These are phyloP conservation scores for Naganishia vaughanmartiniae DNA, from an alignment of 768 basidiomycete species.

Conservation along the genomic window DNA sequence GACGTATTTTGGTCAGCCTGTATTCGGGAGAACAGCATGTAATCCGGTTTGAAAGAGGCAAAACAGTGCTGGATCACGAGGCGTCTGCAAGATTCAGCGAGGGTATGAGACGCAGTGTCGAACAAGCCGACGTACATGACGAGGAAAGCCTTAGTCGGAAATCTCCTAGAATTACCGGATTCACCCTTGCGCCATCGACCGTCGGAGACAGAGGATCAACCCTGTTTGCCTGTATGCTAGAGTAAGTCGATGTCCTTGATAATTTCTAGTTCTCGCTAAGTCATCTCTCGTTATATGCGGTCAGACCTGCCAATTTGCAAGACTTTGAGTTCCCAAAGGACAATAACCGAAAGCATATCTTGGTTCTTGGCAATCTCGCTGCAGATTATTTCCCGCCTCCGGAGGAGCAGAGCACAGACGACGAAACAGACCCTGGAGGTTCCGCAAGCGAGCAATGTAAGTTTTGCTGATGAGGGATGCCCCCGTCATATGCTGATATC, in stretches of 20 bases:
- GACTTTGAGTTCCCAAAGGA: conserved; percentile 22
- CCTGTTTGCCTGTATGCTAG: conserved; percentile 14
- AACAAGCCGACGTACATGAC: not conserved
- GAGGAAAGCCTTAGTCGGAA: conserved; percentile 1
- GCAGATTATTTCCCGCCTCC: not conserved
- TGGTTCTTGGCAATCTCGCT: conserved; percentile 19
- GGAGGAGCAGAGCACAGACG: not conserved
- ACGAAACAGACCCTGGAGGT: not conserved
- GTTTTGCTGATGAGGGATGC: not conserved
- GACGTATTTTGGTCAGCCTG: conserved; percentile 13
- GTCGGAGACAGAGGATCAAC: conserved; percentile 5
- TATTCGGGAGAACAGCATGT: conserved; percentile 23
- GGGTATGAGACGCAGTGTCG: not conserved
- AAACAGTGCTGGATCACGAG: not conserved
- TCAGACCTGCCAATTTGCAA: conserved; percentile 7
- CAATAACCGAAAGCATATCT: conserved; percentile 11
- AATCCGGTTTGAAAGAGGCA: not conserved
- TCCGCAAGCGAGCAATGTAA: not conserved
- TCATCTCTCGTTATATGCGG: not conserved
- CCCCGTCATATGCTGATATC: not conserved
- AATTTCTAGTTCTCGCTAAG: not conserved
- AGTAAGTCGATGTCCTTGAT: not conserved
- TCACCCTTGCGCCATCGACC: conserved; percentile 7
- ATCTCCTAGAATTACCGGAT: conserved; percentile 10
- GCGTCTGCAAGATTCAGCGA: not conserved